Percentiles rank a stretch among this genome's conserved stretches.
phyloP scores from a whole-genome alignment of 2,329 filamentous ascomycete genomes.

The Epicoccum sorghinum region DNA sequence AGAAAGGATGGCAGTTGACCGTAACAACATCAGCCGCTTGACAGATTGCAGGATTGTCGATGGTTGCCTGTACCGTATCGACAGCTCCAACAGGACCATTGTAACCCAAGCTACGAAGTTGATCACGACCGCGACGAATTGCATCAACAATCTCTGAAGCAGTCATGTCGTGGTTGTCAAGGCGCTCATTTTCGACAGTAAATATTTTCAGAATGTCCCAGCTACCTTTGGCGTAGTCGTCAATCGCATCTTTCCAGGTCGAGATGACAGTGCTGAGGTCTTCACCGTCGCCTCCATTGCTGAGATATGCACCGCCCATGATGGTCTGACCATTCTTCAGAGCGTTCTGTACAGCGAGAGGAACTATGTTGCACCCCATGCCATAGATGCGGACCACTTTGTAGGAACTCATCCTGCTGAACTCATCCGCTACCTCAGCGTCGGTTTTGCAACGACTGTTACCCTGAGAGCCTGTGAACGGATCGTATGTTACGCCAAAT shows the following conservation, averaged over 20 bases:
- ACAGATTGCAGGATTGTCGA: slow-evolving; percentile 72
- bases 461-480: slow-evolving; percentile 27
- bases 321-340: slow-evolving; percentile 70
- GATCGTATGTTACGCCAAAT: slow-evolving; percentile 44
- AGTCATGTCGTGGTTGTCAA: slow-evolving; percentile 60
- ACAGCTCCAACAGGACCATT: slow-evolving; percentile 76
- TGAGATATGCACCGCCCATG: slow-evolving; percentile 76
- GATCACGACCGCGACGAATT: slow-evolving; percentile 62
- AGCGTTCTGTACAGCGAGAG: slow-evolving; percentile 66
- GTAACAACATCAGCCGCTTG: slow-evolving; percentile 77
- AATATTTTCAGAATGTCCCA: slow-evolving; percentile 75
- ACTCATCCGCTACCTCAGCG: slow-evolving; percentile 68
- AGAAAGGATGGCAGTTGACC: slow-evolving; percentile 84
- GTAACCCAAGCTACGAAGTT: slow-evolving; percentile 69
- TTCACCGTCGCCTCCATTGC: slow-evolving; percentile 54
- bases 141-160: slow-evolving; percentile 63
- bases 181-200: slow-evolving; percentile 79
- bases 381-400: slow-evolving; percentile 77
- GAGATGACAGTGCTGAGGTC: slow-evolving; percentile 59
- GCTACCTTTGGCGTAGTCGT: slow-evolving; percentile 53
- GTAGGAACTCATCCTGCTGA: slow-evolving; percentile 65
- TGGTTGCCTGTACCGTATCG: slow-evolving; percentile 76
- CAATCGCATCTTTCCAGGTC: slow-evolving; percentile 65
- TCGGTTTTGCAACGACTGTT: slow-evolving; percentile 66
- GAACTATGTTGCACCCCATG: slow-evolving; percentile 76